Base-by-base conservation (phyloP, 176 grass and related monocot genomes). In the Tuctoria greenei region DNA sequence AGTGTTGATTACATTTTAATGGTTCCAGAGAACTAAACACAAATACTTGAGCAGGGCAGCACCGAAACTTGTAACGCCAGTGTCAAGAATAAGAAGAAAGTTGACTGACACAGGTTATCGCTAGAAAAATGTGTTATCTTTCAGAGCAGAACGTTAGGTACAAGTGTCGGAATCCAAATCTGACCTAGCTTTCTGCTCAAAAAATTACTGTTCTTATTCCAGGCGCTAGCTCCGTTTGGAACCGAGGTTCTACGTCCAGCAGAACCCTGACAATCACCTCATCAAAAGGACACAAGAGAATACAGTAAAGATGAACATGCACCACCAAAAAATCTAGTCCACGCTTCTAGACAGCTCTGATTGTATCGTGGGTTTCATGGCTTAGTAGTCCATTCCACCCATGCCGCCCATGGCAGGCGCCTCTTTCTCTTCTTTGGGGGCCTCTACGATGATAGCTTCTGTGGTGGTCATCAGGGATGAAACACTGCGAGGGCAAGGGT, bases 381-480 rank as follows among this genome's bases (percentile, higher is more conserved):
- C 16, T 80, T 60, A 93, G 75, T 86, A 97, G 20, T 60, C 85
- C 90, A 90, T 86, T 56, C 52, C 52, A 23, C 52, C 52, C 52
- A 56, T 56, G 40, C 67, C 66, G 6, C 73, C 73, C 80, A 65
- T 51, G 68, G 87, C 79, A 13, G 84, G 80, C 31, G 69, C 68
- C 8, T 31, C 39, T 35, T 25, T 79, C 54, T 87, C 85, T 35
- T 76, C 79, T 71, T 87, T 87, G 1, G 87, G 80, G 45, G 57
- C 75, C 72, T 97, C 93, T 39, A 91, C 88, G 1, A 97, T 80
- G 62, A 85, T 65, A 42, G 88, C 84, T 82, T 97, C 86, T 11
- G 88, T 89, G 25, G 88, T 91, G 50, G 88, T 90, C 86, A 97
- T 69, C 67, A 97, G 46, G 39, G 92, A 84, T 8, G 95, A 97